Evolutionary conservation across 306 rosid genomes (phyloP), one percentile per base, ranked within the genome.

Genomic region (Rubus parviflorus): DNA sequence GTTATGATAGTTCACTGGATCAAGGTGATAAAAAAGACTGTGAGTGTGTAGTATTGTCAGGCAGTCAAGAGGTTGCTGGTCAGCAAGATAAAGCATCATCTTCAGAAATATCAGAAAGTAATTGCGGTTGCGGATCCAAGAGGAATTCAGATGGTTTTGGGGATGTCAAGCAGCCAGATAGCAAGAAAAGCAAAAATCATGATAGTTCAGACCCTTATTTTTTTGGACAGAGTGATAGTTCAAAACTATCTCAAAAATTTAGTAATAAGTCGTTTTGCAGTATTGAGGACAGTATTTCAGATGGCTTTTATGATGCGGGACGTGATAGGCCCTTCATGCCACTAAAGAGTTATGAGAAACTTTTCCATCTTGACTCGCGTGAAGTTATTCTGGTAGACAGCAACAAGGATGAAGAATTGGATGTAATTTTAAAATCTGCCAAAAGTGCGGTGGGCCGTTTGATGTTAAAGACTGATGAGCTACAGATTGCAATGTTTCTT

Each of bases 271-370:
- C 99, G 6, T 85, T 88, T 75, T 96, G 99, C 81, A 81, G 90
- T 30, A 19, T 73, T 57, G 97, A 93, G 76, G 98, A 96, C 82
- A 82, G 77, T 86, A 84, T 96, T 60, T 87, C 86, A 41, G 98
- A 93, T 77, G 99, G 99, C 16, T 96, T 96, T 81, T 96, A 89
- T 83, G 99, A 96, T 84, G 98, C 98, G 5, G 99, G 99, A 72
- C 97, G 99, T 65, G 96, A 92, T 77, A 83, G 96, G 13, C 96
- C 97, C 4, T 92, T 92, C 85, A 81, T 89, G 96, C 86, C 97
- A n/a, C 84, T 96, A 64, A 92, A 86, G 81, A 75, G 75, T 81
- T 96, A 92, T 79, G 98, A 92, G 81, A 81, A 82, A 81, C 88
- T 79, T 72, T 88, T 83, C 74, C 87, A 82, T 81, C 90, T 91